These are phyloP conservation scores for Aspergillus pseudoterreus DNA, from an alignment of 2,329 filamentous ascomycete species.

Conservation along the genomic window DNA sequence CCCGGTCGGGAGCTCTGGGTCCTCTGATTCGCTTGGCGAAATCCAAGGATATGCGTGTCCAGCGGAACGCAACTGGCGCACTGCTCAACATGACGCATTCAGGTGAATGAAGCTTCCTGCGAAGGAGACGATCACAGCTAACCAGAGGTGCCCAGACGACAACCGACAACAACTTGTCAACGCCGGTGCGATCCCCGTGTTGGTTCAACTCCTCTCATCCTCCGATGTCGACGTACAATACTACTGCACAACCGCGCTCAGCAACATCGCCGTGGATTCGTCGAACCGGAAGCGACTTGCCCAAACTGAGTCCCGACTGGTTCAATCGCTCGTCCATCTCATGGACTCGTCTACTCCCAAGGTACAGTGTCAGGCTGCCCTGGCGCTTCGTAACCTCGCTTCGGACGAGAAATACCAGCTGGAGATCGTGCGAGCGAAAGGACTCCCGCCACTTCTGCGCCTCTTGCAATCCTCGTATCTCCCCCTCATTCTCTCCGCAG, in stretches of 20 bases:
- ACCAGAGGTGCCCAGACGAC: constrained; percentile 63
- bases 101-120: constrained; percentile 54
- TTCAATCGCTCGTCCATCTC: constrained; percentile 88
- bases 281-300: constrained; percentile 88
- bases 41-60: constrained; percentile 97
- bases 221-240: constrained; percentile 97
- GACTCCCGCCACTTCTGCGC: constrained; percentile 78
- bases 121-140: constrained; percentile 9
- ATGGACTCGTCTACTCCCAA: constrained; percentile 98
- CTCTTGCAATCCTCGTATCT: constrained; percentile 94
- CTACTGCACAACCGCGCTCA: constrained; percentile 96
- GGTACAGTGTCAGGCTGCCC: constrained; percentile 93
- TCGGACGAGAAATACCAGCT: constrained; percentile 99
- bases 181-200: constrained; percentile 93
- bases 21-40: constrained; percentile 90
- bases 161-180: constrained; percentile 97
- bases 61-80: constrained; percentile 93
- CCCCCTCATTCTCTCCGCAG: constrained; percentile 90
- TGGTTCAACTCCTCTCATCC: constrained; percentile 90
- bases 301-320: constrained; percentile 83
- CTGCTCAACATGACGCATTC: constrained; percentile 99
- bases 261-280: constrained; percentile 95
- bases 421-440: constrained; percentile 88
- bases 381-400: constrained; percentile 89
- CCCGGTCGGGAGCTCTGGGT: constrained; percentile 84